Evolutionary conservation across 116 monocot species (phyloP).

Genomic region (Trichopus zeylanicus): DNA sequence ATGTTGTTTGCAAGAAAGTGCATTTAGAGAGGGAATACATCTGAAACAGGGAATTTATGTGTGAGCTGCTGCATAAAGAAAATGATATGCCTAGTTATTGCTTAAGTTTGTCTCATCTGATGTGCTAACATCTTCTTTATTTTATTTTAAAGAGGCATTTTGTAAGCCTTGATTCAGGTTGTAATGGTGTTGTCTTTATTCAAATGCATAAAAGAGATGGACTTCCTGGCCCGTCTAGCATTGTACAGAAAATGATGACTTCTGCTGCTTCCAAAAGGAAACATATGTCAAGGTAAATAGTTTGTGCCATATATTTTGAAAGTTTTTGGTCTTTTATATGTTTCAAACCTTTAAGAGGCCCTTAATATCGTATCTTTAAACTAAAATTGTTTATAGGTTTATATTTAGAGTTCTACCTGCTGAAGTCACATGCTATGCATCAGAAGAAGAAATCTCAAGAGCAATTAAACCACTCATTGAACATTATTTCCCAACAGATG

Average conservation of each 20-base stretch:
- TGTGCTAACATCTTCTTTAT: conserved; percentile 2
- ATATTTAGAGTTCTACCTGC: conserved; percentile 82
- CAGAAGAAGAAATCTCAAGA: conserved; percentile 83
- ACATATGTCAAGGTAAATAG: conserved; percentile 86
- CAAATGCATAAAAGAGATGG: conserved; percentile 83
- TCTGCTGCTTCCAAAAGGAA: conserved; percentile 70
- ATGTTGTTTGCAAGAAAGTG: no score
- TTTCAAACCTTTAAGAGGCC: not conserved
- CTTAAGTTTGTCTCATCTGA: no score
- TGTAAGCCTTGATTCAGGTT: conserved; percentile 84
- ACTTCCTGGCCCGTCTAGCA: conserved; percentile 54
- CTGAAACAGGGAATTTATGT: no score
- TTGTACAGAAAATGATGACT: conserved; percentile 74
- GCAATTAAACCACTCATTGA: conserved; percentile 75
- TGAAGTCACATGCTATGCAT: conserved; percentile 91
- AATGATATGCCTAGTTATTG: no score
- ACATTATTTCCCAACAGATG: conserved; percentile 62
- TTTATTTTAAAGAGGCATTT: conserved; percentile 74
- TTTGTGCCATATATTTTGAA: not conserved
- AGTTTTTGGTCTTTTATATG: not conserved
- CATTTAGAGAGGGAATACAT: no score
- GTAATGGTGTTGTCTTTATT: conserved; percentile 89
- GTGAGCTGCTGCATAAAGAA: no score
- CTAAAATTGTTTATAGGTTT: conserved; percentile 46
- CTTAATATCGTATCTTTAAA: not conserved